Percentiles rank a stretch among this genome's conserved stretches.
These are phyloP conservation scores for Collybiopsis luxurians DNA, from an alignment of 768 basidiomycete genomes.

Conservation along the genomic window DNA sequence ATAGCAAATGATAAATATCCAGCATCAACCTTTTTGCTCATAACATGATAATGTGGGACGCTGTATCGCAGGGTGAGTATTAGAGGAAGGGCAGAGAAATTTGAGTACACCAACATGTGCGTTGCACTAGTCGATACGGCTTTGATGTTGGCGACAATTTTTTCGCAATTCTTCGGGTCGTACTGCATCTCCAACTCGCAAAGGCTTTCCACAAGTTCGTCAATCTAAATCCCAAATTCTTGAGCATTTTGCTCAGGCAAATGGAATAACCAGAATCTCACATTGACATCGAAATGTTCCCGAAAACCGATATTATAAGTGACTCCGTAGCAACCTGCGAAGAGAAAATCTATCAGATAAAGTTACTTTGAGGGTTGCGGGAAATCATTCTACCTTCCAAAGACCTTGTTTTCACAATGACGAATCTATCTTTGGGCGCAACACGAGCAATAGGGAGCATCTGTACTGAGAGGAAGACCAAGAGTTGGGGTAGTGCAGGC, in stretches of 20 bases:
- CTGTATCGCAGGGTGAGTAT: slow-evolving; percentile 25
- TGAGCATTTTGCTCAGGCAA: not conserved
- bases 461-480: slow-evolving; percentile 63
- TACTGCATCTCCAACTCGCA: slow-evolving; percentile 43
- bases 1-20: slow-evolving; percentile 30
- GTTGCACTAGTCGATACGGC: slow-evolving; percentile 39
- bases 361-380: too few species aligned
- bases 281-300: slow-evolving; percentile 53
- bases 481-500: slow-evolving; percentile 66
- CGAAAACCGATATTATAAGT: slow-evolving; percentile 61
- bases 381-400: slow-evolving; percentile 41
- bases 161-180: slow-evolving; percentile 29
- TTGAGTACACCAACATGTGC: slow-evolving; percentile 47
- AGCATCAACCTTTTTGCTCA: slow-evolving; percentile 34
- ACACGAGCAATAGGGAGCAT: slow-evolving; percentile 51
- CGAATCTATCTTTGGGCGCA: slow-evolving; percentile 47
- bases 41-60: slow-evolving; percentile 57
- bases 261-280: slow-evolving; percentile 11
- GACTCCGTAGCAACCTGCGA: slow-evolving; percentile 56
- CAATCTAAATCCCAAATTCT: slow-evolving; percentile 23
- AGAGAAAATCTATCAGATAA: not conserved
- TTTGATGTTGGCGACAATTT: slow-evolving; percentile 38
- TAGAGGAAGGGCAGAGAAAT: not conserved
- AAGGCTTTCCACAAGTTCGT: slow-evolving; percentile 50
- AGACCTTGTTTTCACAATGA: slow-evolving; percentile 54